Base-by-base conservation (phyloP, 805 yeast species). In the Brettanomyces nanus region DNA sequence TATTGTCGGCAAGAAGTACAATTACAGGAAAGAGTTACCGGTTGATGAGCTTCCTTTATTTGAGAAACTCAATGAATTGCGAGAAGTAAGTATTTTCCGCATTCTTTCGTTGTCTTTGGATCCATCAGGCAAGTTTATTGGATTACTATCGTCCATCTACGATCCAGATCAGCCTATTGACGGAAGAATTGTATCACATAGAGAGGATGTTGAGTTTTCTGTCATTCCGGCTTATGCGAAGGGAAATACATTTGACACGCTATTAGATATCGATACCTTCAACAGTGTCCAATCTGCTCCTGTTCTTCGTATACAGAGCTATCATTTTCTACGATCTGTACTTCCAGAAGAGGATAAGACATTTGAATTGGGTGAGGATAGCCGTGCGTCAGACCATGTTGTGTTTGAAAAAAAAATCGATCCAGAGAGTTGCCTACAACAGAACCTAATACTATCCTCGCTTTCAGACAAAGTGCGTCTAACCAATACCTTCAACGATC, bases 201-300 rank as follows among this genome's bases (percentile, higher is more conserved):
- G 28, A 6, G 41, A 33, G 6, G 38, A 38, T 21, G 28, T 37
- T 9, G 17, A 18, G 10, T 15, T 41, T 3, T 10, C 33, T 10
- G 27, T 41, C 19, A 31, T 41, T 9, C 44, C 44, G 20, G 20
- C 20, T 18, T 6, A 11, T 6, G 9, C 7, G 7, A 9, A 7
- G 10, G 26, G 11, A 9, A 15, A n/a, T 15, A 9, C 31, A n/a
- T 15, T 28, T 9, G 31, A 28, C 14, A 15, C n/a, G 9, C n/a
- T 28, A 14, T 9, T n/a, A n/a, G 31, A 28, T 14, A 7, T 23
- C 1, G 19, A 18, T 6, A 13, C 19, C 5, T 45, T 44, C 28
- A 45, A 44, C 21, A 36, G 41, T 22, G 26, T 45, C 6, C 39
- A 35, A 10, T 33, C 42, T 9, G 35, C 40, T 4, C 49, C 49